Base-by-base conservation (phyloP, 768 basidiomycete genomes). In the Mycena pura region DNA sequence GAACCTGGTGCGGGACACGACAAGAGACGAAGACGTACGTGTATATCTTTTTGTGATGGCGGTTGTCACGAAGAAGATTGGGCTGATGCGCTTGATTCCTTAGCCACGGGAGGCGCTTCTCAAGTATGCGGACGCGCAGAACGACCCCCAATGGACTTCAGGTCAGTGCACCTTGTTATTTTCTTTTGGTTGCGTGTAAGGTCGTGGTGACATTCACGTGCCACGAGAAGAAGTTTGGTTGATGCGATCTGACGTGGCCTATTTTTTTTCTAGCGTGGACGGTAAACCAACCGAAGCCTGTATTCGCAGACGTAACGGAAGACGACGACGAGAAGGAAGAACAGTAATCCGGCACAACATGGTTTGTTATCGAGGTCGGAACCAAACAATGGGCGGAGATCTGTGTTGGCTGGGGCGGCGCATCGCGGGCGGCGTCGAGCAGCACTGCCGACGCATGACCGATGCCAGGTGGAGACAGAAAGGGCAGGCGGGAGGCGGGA, bases 81-180 rank as follows among this genome's bases (percentile, higher is more conserved):
- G 3, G 25, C 45, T 70, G 66, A 74, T 68, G 66, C 60, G 55
- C 57, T 65, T 61, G 50, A 50, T 66, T 66, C 57, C 68, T 22
- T 77, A 99, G 96, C 97, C 97, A 40, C 90, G 97, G 63, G 96
- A 97, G 77, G 97, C 97, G 4, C 79, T 99, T 56, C 91, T 99
- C 82, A 94, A 89, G 77, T 98, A 95, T 68, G 97, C 97, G 31
- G 77, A 89, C 17, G 72, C 89, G 63, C 90, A 92, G 41, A 78
- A 84, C 62, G 90, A 96, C 73, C 93, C 91, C 51, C 84, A 87
- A 69, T 95, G 91, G 90, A 93, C 94, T 44, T 77, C 74, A 79
- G 95, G 94, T 95, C 72, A 79, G 91, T 80, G 19, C 50, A 38
- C 58, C 62, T 49, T 61, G 52, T 54, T 25, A 55, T 64, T 63